These are phyloP conservation scores for Lagenaria siceraria DNA, from an alignment of 306 rosid genomes.

Conservation along the genomic window DNA sequence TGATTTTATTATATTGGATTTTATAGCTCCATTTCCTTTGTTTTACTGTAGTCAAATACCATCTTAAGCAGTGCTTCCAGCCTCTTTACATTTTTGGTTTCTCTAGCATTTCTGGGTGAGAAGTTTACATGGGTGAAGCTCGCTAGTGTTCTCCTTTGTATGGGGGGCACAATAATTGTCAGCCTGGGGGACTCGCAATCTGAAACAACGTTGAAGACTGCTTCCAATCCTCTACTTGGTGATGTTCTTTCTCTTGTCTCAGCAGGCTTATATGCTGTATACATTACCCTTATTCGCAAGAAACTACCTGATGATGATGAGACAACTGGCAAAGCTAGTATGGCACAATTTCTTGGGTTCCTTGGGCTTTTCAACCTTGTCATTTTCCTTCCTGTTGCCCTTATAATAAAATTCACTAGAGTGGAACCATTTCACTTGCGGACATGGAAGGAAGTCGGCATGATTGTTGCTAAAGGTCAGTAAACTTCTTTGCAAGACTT, in stretches of 20 bases:
- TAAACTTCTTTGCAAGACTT: constrained; percentile 4
- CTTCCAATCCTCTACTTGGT: constrained; percentile 86
- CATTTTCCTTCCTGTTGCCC: constrained; percentile 68
- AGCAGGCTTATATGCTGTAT: constrained; percentile 70
- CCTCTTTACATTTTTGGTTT: constrained; percentile 87
- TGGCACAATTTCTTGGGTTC: constrained; percentile 92
- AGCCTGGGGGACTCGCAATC: constrained; percentile 77
- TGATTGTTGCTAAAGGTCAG: constrained; percentile 86
- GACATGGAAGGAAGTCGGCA: constrained; percentile 70
- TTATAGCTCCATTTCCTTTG: constrained; percentile 12
- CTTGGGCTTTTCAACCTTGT: constrained; percentile 71
- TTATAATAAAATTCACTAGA: constrained; percentile 43
- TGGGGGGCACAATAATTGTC: constrained; percentile 89
- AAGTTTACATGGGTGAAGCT: constrained; percentile 84
- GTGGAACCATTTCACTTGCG: constrained; percentile 50
- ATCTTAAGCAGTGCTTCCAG: constrained; percentile 96
- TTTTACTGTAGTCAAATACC: constrained; percentile 73
- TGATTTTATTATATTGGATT: constrained; percentile 9
- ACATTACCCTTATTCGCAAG: constrained; percentile 85
- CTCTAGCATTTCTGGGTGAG: constrained; percentile 84
- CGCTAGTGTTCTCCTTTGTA: constrained; percentile 81
- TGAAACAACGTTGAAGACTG: constrained; percentile 9
- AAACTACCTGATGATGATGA: constrained; percentile 61
- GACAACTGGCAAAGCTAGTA: constrained; percentile 63
- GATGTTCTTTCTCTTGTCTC: constrained; percentile 71